These are phyloP conservation scores for Jatropha curcas DNA, from an alignment of 345 rosid genomes.

Conservation along the genomic window DNA sequence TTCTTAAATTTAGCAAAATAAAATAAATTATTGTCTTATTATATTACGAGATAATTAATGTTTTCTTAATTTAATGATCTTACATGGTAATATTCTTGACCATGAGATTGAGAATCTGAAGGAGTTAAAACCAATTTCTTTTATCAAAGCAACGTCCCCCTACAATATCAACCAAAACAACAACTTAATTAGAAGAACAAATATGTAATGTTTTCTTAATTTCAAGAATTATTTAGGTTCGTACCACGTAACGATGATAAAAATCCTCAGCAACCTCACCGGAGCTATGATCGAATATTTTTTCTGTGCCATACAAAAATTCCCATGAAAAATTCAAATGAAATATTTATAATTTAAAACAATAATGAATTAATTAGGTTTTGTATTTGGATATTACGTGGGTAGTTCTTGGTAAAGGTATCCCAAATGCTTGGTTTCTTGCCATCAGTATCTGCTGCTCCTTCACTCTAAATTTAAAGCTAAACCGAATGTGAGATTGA, in stretches of 20 bases:
- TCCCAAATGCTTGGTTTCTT: conserved; percentile 22
- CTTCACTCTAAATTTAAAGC: conserved; percentile 16
- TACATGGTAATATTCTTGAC: conserved; percentile 12
- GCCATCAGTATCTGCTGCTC: conserved; percentile 20
- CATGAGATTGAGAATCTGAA: conserved; percentile 18
- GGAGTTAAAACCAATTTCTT: conserved; percentile 11
- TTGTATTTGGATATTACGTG: too few relatives aligned
- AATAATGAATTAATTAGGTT: not conserved
- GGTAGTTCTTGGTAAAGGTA: conserved; percentile 9
- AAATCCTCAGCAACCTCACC: conserved; percentile 17
- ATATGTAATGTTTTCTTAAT: too few relatives aligned
- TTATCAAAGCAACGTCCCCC: conserved; percentile 10
- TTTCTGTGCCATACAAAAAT: not conserved
- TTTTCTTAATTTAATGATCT: not conserved
- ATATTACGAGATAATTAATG: too few relatives aligned
- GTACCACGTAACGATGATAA: conserved; percentile 13
- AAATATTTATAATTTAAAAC: not conserved
- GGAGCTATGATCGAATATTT: conserved; percentile 8
- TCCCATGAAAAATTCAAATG: not conserved
- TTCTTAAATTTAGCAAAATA: too few relatives aligned
- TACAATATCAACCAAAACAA: not conserved
- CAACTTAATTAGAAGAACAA: not conserved
- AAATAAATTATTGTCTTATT: too few relatives aligned
- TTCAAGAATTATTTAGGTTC: too few relatives aligned
- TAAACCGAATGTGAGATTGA: too few relatives aligned